Percentiles rank a stretch among this genome's conserved stretches.
These are phyloP conservation scores for Fusarium sp. DNA, from an alignment of 2,329 filamentous ascomycete genomes.

Conservation along the genomic window DNA sequence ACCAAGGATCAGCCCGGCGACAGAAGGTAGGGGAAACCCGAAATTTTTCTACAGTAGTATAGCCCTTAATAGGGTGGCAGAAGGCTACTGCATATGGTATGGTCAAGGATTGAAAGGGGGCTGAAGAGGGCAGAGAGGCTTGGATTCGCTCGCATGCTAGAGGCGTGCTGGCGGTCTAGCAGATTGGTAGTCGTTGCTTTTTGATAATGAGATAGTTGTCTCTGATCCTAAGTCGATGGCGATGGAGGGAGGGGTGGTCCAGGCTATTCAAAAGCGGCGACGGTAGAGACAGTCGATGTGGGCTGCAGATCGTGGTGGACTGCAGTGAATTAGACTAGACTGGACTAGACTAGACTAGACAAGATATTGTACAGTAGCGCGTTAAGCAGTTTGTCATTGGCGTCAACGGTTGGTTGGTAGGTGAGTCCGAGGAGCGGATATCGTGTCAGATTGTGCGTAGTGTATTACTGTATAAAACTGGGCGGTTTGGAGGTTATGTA, in stretches of 20 bases:
- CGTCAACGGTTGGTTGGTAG: conserved; percentile 26
- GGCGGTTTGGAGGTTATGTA: not conserved
- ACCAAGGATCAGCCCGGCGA: conserved; percentile 15
- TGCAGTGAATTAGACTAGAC: conserved; percentile 4
- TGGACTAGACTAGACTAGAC: conserved; percentile 1
- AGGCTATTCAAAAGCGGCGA: conserved; percentile 12
- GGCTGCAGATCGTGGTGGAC: conserved; percentile 27
- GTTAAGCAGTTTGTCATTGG: conserved; percentile 4
- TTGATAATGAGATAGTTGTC: conserved; percentile 44
- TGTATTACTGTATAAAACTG: not conserved
- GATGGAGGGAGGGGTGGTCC: conserved; percentile 11
- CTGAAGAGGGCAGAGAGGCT: conserved; percentile 19
- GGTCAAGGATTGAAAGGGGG: conserved; percentile 33
- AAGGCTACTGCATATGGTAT: conserved; percentile 43
- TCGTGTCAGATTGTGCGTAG: conserved; percentile 12
- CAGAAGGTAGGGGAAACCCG: conserved; percentile 17
- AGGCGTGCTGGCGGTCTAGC: conserved; percentile 33
- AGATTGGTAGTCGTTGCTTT: conserved; percentile 39
- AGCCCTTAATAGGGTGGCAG: conserved; percentile 11
- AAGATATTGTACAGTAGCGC: conserved; percentile 8
- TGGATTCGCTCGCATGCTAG: conserved; percentile 37
- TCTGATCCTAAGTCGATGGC: conserved; percentile 33
- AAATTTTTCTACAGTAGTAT: conserved; percentile 38
- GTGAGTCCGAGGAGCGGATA: conserved; percentile 13
- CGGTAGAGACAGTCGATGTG: conserved; percentile 23